Evolutionary conservation across 2,329 filamentous ascomycete species (phyloP).

Genomic region (Nigrospora oryzae): DNA sequence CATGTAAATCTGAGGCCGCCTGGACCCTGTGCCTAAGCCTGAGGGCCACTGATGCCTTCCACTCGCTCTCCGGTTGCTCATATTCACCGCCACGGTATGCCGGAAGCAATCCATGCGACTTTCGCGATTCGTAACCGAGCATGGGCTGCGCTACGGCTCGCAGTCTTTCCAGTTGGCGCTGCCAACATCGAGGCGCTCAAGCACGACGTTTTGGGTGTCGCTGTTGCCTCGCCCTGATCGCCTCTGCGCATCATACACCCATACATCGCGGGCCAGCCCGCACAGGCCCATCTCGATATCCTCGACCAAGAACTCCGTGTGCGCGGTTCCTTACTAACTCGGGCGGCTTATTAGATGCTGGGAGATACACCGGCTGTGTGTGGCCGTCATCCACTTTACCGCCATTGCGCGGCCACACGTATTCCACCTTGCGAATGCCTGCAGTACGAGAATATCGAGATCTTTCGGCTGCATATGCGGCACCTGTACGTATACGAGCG

Average conservation of each 20-base stretch:
- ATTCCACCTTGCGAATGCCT: slow-evolving; percentile 1
- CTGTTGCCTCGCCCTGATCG: background rate
- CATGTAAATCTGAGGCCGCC: background rate
- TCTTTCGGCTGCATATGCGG: slow-evolving; percentile 1
- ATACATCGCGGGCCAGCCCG: background rate
- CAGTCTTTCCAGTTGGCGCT: background rate
- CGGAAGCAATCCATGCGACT: background rate
- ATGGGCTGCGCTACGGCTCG: background rate
- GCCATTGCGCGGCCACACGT: background rate
- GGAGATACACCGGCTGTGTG: background rate
- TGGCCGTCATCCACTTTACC: background rate
- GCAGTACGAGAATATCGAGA: background rate
- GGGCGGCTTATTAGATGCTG: background rate
- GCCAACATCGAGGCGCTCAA: background rate
- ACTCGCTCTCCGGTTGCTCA: background rate
- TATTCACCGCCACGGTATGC: background rate
- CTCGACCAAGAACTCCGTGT: slow-evolving; percentile 1
- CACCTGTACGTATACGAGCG: background rate
- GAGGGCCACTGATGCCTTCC: background rate
- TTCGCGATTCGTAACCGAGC: background rate
- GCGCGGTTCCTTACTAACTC: background rate
- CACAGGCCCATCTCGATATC: slow-evolving; percentile 4
- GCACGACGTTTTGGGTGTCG: background rate
- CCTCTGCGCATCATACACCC: background rate
- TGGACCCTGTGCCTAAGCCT: background rate